These are phyloP conservation scores for Bacidia rubella DNA, from an alignment of 495 filamentous ascomycete species.

Conservation along the genomic window DNA sequence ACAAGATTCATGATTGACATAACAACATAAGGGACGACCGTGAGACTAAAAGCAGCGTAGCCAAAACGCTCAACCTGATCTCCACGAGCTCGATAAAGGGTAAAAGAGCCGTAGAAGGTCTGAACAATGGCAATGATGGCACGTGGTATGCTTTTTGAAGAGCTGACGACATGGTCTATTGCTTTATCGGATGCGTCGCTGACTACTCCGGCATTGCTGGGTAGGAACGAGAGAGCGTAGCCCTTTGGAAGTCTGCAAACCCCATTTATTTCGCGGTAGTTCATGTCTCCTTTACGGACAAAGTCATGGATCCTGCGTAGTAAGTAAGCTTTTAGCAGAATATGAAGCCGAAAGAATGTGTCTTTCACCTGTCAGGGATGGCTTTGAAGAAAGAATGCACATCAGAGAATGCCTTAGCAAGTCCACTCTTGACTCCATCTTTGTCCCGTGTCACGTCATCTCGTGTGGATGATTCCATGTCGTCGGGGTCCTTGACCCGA, in stretches of 20 bases:
- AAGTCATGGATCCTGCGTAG: too few species aligned
- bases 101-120: constrained; percentile 20
- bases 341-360: neutral
- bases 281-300: neutral
- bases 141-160: constrained; percentile 19
- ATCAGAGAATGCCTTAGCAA: neutral
- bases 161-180: constrained; percentile 12
- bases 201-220: constrained; percentile 12
- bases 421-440: too few species aligned
- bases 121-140: constrained; percentile 27
- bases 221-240: constrained; percentile 17
- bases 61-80: constrained; percentile 29
- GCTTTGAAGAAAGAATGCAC: neutral
- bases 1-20: constrained; percentile 56
- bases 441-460: too few species aligned
- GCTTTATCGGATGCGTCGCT: constrained; percentile 10
- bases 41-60: constrained; percentile 32
- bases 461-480: too few species aligned
- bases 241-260: constrained; percentile 17
- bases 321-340: neutral
- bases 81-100: constrained; percentile 26
- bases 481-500: too few species aligned
- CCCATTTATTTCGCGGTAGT: constrained; percentile 11
- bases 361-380: too few species aligned
- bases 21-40: constrained; percentile 43